Evolutionary conservation across 2,329 filamentous ascomycete species (phyloP).

Genomic region (Didymellaceae sp.): DNA sequence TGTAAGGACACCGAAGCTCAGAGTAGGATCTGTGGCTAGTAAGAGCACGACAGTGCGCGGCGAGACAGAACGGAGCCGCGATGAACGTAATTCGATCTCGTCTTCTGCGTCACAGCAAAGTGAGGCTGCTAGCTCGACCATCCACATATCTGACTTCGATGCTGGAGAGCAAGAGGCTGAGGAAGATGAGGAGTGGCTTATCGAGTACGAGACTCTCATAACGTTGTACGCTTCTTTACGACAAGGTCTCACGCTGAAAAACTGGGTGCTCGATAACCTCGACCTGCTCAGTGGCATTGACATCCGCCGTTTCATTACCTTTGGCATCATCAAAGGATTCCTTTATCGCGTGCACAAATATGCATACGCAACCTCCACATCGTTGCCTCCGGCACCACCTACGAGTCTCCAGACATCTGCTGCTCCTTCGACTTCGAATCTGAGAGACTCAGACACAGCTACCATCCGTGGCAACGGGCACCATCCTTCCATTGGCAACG

Average conservation of each 20-base stretch:
- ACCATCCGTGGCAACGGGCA: conserved; percentile 26
- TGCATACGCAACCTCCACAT: conserved; percentile 63
- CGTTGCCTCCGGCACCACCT: conserved; percentile 35
- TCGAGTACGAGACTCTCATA: conserved; percentile 61
- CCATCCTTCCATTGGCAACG: conserved; percentile 13
- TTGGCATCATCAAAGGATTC: conserved; percentile 93
- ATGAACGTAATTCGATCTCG: conserved; percentile 30
- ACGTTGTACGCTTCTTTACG: conserved; percentile 85
- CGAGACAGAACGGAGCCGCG: conserved; percentile 28
- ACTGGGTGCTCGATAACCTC: conserved; percentile 82
- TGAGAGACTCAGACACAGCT: conserved; percentile 27
- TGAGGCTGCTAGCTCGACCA: conserved; percentile 21
- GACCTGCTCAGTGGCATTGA: conserved; percentile 79
- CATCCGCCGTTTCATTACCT: conserved; percentile 89
- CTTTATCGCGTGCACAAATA: conserved; percentile 94
- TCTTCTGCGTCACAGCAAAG: conserved; percentile 32
- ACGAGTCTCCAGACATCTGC: conserved; percentile 32
- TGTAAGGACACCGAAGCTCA: conserved; percentile 59
- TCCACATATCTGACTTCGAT: conserved; percentile 24
- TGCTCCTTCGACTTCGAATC: conserved; percentile 21
- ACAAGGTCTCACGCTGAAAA: conserved; percentile 81
- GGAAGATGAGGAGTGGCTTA: conserved; percentile 24
- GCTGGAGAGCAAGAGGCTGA: conserved; percentile 18
- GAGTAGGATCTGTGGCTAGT: conserved; percentile 23
- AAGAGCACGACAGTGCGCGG: conserved; percentile 16